Conservation (phyloP, 2,329 filamentous ascomycete genomes). For the Chaetomium sp. region DNA sequence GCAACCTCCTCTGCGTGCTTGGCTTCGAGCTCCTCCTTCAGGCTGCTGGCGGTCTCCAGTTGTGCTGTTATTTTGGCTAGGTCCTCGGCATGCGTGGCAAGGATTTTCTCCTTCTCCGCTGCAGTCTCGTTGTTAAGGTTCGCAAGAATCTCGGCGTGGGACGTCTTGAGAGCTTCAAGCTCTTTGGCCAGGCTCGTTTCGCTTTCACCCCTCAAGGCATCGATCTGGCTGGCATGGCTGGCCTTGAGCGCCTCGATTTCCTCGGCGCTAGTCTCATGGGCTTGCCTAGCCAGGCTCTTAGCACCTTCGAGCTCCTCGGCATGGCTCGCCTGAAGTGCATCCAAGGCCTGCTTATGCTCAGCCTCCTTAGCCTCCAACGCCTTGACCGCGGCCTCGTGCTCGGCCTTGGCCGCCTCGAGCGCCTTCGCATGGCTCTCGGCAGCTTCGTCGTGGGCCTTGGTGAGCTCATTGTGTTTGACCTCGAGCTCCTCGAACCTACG, state of each 20-base stretch:
- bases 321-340: constrained; percentile 58
- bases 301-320: constrained; percentile 61
- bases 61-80: constrained; percentile 39
- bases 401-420: constrained; percentile 47
- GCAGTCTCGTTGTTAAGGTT: constrained; percentile 47
- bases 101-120: constrained; percentile 44
- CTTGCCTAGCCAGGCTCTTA: constrained; percentile 54
- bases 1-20: constrained; percentile 42
- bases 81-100: constrained; percentile 40
- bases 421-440: constrained; percentile 46
- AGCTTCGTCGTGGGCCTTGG: constrained; percentile 40
- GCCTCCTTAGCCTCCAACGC: constrained; percentile 55
- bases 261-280: constrained; percentile 50
- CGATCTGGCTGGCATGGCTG: constrained; percentile 53
- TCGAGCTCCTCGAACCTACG: constrained; percentile 65
- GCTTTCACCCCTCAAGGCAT: constrained; percentile 36
- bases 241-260: constrained; percentile 59
- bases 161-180: constrained; percentile 45
- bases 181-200: constrained; percentile 41
- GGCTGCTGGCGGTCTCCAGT: constrained; percentile 39
- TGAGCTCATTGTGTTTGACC: constrained; percentile 56
- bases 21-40: constrained; percentile 31
- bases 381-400: constrained; percentile 48
- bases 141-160: constrained; percentile 49
- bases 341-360: constrained; percentile 57